Evolutionary conservation across 768 basidiomycete genomes (phyloP).

Genomic region (Podaxis carcinomalis): DNA sequence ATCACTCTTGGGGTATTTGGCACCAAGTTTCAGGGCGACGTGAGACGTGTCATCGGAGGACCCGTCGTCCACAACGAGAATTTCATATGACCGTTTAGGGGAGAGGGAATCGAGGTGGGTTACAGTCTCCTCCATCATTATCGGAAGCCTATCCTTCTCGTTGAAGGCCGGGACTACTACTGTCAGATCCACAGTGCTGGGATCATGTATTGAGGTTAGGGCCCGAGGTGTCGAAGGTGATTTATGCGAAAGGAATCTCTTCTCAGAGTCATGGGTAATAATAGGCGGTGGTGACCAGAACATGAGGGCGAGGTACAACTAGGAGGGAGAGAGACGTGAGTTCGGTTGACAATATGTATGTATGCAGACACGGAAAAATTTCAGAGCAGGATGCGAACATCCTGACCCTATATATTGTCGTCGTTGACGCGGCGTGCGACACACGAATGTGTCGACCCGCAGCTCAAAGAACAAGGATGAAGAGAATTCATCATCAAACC

Average conservation of each 20-base stretch:
- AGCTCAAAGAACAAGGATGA: conserved; percentile 96
- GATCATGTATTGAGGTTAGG: conserved; percentile 51
- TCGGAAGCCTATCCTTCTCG: conserved; percentile 75
- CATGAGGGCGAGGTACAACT: conserved; percentile 71
- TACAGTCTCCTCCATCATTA: conserved; percentile 78
- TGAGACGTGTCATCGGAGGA: conserved; percentile 71
- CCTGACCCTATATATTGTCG: conserved; percentile 54
- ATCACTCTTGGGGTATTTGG: conserved; percentile 48
- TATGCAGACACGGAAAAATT: conserved; percentile 16
- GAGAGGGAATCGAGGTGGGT: conserved; percentile 44
- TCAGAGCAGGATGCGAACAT: conserved; percentile 34
- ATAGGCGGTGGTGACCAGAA: conserved; percentile 73
- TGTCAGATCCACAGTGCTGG: conserved; percentile 63
- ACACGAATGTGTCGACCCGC: conserved; percentile 41
- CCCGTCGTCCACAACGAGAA: conserved; percentile 90
- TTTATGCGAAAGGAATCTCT: conserved; percentile 56
- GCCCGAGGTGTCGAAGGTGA: conserved; percentile 51
- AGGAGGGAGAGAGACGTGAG: conserved; percentile 16
- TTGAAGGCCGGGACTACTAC: conserved; percentile 92
- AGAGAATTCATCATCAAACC: conserved; percentile 51
- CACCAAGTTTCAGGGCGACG: conserved; percentile 61
- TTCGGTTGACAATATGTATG: background rate
- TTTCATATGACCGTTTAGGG: conserved; percentile 60
- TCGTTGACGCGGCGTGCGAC: conserved; percentile 58
- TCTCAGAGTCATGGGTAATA: conserved; percentile 61